These are phyloP conservation scores for Phytopythium mirpurense DNA, from an alignment of 352 stramenopile species.

Conservation along the genomic window DNA sequence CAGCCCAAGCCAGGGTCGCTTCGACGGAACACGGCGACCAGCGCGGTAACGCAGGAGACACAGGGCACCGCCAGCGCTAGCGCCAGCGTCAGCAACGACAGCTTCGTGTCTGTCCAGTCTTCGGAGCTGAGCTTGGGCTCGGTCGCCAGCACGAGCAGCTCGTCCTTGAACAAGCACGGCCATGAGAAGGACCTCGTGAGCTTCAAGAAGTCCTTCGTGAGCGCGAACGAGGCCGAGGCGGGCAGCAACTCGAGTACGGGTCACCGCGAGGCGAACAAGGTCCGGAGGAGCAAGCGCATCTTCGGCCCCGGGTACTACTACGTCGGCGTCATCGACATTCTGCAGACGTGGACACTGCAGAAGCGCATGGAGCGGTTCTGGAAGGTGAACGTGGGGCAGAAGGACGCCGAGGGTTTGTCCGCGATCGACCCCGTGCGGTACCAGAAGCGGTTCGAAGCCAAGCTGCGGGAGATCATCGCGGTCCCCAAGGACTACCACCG, in stretches of 20 bases:
- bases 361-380: constrained; percentile 81
- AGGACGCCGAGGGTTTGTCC: constrained; percentile 70
- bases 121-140: constrained; percentile 16
- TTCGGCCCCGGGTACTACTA: constrained; percentile 87
- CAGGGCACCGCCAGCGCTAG: constrained; percentile 10
- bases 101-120: constrained; percentile 33
- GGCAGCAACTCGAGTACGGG: constrained; percentile 5
- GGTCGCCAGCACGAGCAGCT: constrained; percentile 13
- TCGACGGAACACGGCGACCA: constrained; percentile 26
- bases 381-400: constrained; percentile 71
- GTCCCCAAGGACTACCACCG: constrained; percentile 58
- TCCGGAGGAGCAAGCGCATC: constrained; percentile 72
- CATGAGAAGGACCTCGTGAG: constrained; percentile 10
- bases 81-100: constrained; percentile 26
- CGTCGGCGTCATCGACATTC: constrained; percentile 88
- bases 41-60: constrained; percentile 11
- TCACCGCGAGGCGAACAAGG: constrained; percentile 32
- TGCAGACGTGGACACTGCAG: constrained; percentile 85
- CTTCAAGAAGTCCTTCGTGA: constrained; percentile 21
- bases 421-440: constrained; percentile 78
- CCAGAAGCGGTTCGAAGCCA: constrained; percentile 76
- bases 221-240: constrained; percentile 9
- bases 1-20: constrained; percentile 17
- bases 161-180: constrained; percentile 13
- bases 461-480: constrained; percentile 76